These are phyloP conservation scores for Fusarium sp. DNA, from an alignment of 2,329 filamentous ascomycete genomes.

Conservation along the genomic window DNA sequence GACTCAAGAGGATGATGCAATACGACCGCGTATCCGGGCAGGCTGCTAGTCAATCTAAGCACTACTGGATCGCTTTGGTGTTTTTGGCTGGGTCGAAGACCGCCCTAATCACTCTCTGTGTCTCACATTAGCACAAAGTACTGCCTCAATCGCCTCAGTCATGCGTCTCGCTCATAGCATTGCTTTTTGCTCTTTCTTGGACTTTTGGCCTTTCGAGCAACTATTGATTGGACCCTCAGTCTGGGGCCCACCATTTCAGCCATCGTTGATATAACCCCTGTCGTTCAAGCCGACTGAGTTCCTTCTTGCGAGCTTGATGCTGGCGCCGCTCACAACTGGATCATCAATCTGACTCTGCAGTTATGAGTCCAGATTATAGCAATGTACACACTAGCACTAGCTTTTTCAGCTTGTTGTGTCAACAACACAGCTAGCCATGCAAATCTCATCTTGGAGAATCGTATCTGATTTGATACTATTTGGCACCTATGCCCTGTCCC, in stretches of 20 bases:
- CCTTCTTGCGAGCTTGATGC: slow-evolving; percentile 14
- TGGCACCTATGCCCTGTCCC: slow-evolving; percentile 9
- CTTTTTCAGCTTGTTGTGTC: not conserved
- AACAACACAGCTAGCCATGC: slow-evolving; percentile 7
- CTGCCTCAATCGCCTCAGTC: slow-evolving; percentile 31
- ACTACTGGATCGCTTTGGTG: slow-evolving; percentile 34
- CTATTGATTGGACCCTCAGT: slow-evolving; percentile 34
- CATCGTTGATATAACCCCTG: slow-evolving; percentile 38
- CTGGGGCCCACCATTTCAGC: slow-evolving; percentile 39
- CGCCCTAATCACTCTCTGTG: slow-evolving; percentile 34
- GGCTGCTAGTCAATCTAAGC: slow-evolving; percentile 26
- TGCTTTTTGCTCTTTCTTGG: slow-evolving; percentile 29
- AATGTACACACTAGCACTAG: not conserved
- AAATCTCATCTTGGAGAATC: slow-evolving; percentile 11
- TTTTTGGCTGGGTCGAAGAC: slow-evolving; percentile 28
- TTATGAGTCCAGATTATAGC: not conserved
- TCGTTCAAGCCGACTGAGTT: slow-evolving; percentile 6
- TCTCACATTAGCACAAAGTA: slow-evolving; percentile 37
- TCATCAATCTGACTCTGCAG: not conserved
- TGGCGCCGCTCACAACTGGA: slow-evolving; percentile 1
- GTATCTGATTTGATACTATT: slow-evolving; percentile 25
- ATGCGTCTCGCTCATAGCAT: slow-evolving; percentile 27
- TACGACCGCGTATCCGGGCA: slow-evolving; percentile 28
- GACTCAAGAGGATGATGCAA: slow-evolving; percentile 38
- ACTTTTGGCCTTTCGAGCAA: slow-evolving; percentile 22